These are phyloP conservation scores for Plasmodium knowlesi DNA, from an alignment of 169 alveolate genomes.

Conservation along the genomic window DNA sequence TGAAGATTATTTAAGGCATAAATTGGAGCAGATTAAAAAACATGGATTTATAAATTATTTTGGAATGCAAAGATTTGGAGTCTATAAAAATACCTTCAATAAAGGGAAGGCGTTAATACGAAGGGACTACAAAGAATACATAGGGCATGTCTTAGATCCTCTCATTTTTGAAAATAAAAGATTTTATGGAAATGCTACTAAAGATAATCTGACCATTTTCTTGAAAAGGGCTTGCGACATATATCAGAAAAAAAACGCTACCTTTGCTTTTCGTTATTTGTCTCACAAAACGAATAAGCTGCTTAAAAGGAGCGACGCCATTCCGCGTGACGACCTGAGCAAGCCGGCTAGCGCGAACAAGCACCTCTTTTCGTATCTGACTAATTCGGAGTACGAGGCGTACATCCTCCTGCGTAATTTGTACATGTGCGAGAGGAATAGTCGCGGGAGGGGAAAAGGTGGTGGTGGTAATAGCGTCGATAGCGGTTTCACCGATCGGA, in stretches of 20 bases:
- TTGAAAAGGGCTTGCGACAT: conserved; percentile 56
- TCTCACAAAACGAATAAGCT: conserved; percentile 32
- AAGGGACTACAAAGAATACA: conserved; percentile 63
- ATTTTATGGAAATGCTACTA: conserved; percentile 46
- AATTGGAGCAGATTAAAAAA: conserved; percentile 46
- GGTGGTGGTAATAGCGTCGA: neutral
- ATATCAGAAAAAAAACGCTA: conserved; percentile 51
- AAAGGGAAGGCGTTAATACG: conserved; percentile 71
- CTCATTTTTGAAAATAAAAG: conserved; percentile 62
- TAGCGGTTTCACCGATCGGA: neutral
- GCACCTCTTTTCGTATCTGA: conserved; percentile 58
- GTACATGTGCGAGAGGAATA: conserved; percentile 39
- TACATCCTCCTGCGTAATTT: conserved; percentile 65
- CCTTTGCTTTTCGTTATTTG: conserved; percentile 62
- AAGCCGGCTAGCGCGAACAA: neutral
- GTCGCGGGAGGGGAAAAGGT: neutral
- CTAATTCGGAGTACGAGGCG: conserved; percentile 75
- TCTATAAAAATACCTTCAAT: conserved; percentile 67
- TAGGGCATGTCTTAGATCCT: conserved; percentile 66
- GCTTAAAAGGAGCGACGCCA: neutral
- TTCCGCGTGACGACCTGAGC: neutral
- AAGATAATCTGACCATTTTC: conserved; percentile 54
- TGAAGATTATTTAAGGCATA: conserved; percentile 64
- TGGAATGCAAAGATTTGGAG: conserved; percentile 77
- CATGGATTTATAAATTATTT: conserved; percentile 74